These are phyloP conservation scores for Gossypium anomalum DNA, from an alignment of 345 rosid species.

Conservation along the genomic window DNA sequence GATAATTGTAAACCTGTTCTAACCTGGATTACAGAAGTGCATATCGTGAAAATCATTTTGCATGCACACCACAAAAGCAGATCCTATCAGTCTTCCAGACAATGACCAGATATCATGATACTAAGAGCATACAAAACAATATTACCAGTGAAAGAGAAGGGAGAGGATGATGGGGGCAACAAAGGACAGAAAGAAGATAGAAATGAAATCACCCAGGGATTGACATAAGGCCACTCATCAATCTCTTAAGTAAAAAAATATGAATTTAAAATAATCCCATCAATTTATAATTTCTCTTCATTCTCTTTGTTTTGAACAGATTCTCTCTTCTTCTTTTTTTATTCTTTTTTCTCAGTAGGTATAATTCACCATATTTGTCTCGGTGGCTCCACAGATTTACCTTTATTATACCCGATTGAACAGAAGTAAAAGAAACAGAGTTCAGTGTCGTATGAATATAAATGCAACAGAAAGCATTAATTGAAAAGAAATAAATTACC, in stretches of 20 bases:
- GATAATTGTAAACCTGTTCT: background rate
- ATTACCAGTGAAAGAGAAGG: background rate
- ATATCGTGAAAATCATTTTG: background rate
- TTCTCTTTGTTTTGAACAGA: background rate
- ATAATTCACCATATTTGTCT: background rate
- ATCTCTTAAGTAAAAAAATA: background rate
- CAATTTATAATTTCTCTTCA: background rate
- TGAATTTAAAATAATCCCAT: background rate
- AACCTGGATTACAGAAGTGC: too few species aligned
- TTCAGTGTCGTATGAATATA: background rate
- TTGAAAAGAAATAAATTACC: background rate
- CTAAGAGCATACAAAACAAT: background rate
- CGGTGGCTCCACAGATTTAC: background rate
- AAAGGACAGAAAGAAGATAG: background rate
- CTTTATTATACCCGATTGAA: background rate
- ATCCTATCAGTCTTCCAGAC: background rate
- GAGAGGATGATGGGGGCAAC: background rate
- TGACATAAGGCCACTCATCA: background rate
- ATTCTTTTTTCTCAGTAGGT: background rate
- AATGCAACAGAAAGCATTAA: conserved; percentile 13
- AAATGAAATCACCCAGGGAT: background rate
- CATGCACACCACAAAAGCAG: background rate
- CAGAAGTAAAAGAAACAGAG: background rate
- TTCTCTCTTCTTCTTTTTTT: background rate
- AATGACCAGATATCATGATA: background rate